phyloP scores from a whole-genome alignment of 257 asterid species.

The Scutellaria galericulata region DNA sequence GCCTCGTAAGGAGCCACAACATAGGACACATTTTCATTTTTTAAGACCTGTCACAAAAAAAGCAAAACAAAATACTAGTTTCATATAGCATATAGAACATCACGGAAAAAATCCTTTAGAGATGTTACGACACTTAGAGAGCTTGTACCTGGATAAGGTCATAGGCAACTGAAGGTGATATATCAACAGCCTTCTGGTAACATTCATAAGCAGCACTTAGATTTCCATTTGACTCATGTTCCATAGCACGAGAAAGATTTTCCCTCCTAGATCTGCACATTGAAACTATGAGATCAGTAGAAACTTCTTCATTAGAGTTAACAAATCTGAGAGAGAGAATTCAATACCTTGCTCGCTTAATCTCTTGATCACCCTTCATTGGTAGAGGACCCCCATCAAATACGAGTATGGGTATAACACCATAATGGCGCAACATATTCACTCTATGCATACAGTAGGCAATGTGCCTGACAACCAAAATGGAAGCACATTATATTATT shows the following conservation, averaged over 20 bases:
- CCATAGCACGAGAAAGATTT: constrained; percentile 86
- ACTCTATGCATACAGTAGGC: constrained; percentile 96
- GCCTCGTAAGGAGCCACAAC: constrained; percentile 99
- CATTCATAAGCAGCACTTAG: constrained; percentile 85
- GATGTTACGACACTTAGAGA: constrained; percentile 10
- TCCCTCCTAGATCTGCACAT: constrained; percentile 78
- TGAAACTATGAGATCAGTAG: constrained; percentile 20
- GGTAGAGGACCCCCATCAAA: constrained; percentile 96
- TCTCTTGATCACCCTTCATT: constrained; percentile 92
- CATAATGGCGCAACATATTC: constrained; percentile 81
- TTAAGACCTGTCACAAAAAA: constrained; percentile 64
- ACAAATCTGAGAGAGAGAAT: constrained; percentile 12
- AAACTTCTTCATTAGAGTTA: constrained; percentile 2
- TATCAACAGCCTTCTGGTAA: constrained; percentile 97
- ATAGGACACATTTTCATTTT: constrained; percentile 67
- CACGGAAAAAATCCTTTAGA: constrained; percentile 4
- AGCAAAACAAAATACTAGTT: constrained; percentile 11
- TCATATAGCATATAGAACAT: not conserved
- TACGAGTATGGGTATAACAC: constrained; percentile 85
- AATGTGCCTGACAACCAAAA: constrained; percentile 70
- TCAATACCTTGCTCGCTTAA: constrained; percentile 80
- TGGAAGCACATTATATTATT: constrained; percentile 1
- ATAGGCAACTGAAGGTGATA: constrained; percentile 92
- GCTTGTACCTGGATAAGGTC: constrained; percentile 84
- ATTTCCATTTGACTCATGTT: constrained; percentile 93